phyloP scores from a whole-genome alignment of 2,329 filamentous ascomycete genomes.

The Colletotrichum tabaci region DNA sequence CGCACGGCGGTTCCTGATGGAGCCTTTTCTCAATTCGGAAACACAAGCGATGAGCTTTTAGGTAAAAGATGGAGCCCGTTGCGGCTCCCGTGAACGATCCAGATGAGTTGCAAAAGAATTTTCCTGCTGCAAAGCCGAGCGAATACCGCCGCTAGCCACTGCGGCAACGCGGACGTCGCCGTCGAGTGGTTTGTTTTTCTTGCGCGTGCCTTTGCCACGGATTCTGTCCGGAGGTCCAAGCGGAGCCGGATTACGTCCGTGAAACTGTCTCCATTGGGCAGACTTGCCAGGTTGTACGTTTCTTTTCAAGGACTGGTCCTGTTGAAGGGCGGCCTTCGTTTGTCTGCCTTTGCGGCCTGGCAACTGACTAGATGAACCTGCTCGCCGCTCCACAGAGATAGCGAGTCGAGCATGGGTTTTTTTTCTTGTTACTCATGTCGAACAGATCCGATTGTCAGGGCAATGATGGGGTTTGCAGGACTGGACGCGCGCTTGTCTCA shows the following conservation, averaged over 20 bases:
- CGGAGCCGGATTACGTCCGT: constrained; percentile 24
- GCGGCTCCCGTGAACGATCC: constrained; percentile 22
- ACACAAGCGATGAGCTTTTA: constrained; percentile 36
- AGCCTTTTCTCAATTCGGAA: constrained; percentile 26
- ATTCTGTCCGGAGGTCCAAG: constrained; percentile 11
- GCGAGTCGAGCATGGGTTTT: neutral
- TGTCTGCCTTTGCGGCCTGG: neutral
- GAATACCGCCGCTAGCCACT: constrained; percentile 35
- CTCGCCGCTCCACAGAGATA: neutral
- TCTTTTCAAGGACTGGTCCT: constrained; percentile 11
- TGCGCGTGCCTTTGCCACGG: neutral
- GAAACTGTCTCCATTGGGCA: constrained; percentile 14
- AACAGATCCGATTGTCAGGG: neutral
- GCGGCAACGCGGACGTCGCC: constrained; percentile 19
- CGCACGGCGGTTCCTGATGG: constrained; percentile 26
- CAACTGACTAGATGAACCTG: constrained; percentile 13
- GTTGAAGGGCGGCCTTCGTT: neutral
- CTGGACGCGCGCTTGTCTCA: neutral
- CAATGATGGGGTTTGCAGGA: neutral
- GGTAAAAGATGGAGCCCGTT: constrained; percentile 34
- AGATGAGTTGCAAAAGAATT: constrained; percentile 33
- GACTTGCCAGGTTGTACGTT: neutral
- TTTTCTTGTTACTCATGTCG: neutral
- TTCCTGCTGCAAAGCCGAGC: constrained; percentile 37
- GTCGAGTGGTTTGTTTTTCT: neutral